Percentiles rank a stretch among this genome's conserved stretches.
phyloP scores from a whole-genome alignment of 345 rosid species.

The Lenwebbia sp. region DNA sequence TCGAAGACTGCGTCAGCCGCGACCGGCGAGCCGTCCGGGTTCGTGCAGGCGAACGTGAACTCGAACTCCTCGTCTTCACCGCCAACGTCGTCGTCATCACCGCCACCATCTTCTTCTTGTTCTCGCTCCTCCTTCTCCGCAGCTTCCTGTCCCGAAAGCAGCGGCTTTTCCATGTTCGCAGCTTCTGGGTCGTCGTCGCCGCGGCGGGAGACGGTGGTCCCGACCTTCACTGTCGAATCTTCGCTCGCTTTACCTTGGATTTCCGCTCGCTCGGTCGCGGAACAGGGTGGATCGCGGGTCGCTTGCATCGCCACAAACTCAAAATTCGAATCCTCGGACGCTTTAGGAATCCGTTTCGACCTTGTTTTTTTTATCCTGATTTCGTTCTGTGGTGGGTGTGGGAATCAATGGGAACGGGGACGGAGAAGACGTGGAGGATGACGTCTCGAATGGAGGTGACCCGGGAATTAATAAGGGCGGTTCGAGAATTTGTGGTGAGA shows the following conservation, averaged over 20 bases:
- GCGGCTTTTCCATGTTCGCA: no score
- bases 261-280: background rate
- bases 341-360: background rate
- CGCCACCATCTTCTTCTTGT: background rate
- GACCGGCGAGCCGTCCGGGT: constrained; percentile 18
- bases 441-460: background rate
- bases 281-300: background rate
- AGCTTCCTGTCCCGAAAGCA: background rate
- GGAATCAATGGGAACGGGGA: background rate
- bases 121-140: background rate
- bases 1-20: constrained; percentile 31
- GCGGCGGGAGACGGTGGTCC: background rate
- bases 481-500: background rate
- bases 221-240: background rate
- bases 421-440: background rate
- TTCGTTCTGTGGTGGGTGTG: background rate
- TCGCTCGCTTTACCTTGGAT: background rate
- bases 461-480: background rate
- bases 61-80: constrained; percentile 14
- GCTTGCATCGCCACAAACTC: background rate
- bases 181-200: background rate
- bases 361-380: background rate
- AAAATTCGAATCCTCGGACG: background rate
- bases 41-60: constrained; percentile 26
- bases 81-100: background rate